A percentile compares a stretch with the other conserved stretches of the same genome.
Evolutionary conservation across 2,329 filamentous ascomycete genomes (phyloP).

Genomic region (Trichocomaceae sp.): DNA sequence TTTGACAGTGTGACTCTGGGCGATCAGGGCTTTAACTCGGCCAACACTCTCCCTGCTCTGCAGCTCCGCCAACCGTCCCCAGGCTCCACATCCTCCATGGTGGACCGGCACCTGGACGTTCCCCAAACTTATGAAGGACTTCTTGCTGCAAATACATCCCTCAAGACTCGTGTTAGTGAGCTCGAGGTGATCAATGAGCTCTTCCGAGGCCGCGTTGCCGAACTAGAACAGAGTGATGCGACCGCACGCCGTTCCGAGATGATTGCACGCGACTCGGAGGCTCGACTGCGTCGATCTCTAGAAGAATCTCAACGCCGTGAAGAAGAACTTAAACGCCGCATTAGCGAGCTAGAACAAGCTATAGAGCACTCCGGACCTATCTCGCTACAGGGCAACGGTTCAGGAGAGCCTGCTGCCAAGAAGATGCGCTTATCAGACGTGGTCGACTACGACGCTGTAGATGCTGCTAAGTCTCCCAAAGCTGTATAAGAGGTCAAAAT

Average conservation of each 20-base stretch:
- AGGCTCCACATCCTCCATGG: constrained; percentile 50
- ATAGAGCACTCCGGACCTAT: constrained; percentile 27
- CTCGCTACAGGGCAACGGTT: constrained; percentile 17
- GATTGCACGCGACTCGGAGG: constrained; percentile 49
- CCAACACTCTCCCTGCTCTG: constrained; percentile 44
- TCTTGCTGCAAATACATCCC: constrained; percentile 68
- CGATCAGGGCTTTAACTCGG: constrained; percentile 59
- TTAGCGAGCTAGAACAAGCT: constrained; percentile 67
- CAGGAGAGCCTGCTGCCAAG: constrained; percentile 47
- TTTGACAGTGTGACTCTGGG: constrained; percentile 68
- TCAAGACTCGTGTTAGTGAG: constrained; percentile 94
- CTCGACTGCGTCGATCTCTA: constrained; percentile 54
- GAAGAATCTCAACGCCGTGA: constrained; percentile 74
- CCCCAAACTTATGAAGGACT: constrained; percentile 76
- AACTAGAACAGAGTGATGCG: constrained; percentile 70
- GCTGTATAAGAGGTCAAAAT: constrained; percentile 11
- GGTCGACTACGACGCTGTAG: constrained; percentile 38
- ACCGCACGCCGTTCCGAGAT: constrained; percentile 57
- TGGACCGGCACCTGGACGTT: constrained; percentile 59
- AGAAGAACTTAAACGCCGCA: constrained; percentile 70
- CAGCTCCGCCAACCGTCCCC: constrained; percentile 55
- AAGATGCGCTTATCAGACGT: constrained; percentile 52
- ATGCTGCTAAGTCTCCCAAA: constrained; percentile 30
- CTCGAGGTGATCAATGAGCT: constrained; percentile 89
- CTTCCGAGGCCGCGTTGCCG: constrained; percentile 65